Evolutionary conservation across 768 basidiomycete genomes (phyloP).

Genomic region (Suillus bovinus): DNA sequence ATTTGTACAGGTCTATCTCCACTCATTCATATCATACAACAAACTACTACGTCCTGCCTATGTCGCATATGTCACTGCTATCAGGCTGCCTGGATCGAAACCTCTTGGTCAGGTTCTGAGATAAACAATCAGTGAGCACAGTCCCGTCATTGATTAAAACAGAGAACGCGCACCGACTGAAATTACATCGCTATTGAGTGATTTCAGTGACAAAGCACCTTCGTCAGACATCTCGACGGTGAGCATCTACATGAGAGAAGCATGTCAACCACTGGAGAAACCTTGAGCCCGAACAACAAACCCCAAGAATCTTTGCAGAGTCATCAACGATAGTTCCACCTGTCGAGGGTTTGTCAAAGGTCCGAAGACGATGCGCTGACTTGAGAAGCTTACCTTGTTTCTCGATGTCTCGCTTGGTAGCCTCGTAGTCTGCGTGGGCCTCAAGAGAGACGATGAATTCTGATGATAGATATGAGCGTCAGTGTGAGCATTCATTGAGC

Average conservation of each 20-base stretch:
- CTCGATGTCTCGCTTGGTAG: neutral
- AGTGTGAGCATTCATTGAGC: neutral
- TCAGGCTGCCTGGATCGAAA: neutral
- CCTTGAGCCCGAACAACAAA: neutral
- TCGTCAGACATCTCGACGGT: neutral
- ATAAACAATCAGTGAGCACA: neutral
- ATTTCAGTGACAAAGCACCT: neutral
- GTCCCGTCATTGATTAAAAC: neutral
- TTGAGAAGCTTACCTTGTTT: neutral
- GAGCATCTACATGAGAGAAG: neutral
- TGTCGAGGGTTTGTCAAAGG: neutral
- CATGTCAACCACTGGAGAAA: neutral
- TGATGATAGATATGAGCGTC: neutral
- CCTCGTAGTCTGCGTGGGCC: neutral
- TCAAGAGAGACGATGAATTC: conserved; percentile 1
- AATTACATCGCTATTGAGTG: neutral
- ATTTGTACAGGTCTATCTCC: neutral
- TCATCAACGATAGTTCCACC: conserved; percentile 1
- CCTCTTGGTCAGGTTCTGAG: neutral
- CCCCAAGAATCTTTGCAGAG: neutral
- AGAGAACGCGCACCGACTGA: neutral
- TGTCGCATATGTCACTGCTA: neutral
- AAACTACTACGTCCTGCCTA: neutral
- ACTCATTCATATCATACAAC: neutral
- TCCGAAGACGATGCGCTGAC: neutral